These are phyloP conservation scores for Vitis rotundifolia DNA, from an alignment of 164 flowering plant species.

Conservation along the genomic window DNA sequence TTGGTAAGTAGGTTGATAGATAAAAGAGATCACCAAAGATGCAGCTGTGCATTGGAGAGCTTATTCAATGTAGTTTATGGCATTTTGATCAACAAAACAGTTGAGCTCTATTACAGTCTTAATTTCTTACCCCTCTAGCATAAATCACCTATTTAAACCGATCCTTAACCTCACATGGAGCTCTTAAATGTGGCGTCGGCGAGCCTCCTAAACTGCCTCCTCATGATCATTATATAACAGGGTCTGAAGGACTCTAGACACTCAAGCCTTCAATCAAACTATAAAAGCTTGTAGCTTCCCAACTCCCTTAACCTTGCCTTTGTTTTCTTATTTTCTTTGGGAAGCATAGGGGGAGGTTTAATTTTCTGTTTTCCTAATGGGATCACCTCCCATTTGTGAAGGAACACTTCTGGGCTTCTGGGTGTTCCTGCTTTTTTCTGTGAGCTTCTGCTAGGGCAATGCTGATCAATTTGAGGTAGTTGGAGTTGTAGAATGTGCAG, in stretches of 20 bases:
- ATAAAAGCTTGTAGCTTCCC: not conserved
- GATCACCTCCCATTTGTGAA: too few relatives aligned
- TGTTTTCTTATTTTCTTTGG: not conserved
- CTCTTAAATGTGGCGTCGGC: constrained; percentile 30
- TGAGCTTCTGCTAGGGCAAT: too few relatives aligned
- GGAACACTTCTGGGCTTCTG: too few relatives aligned
- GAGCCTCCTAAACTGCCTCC: not conserved
- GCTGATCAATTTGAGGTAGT: too few relatives aligned
- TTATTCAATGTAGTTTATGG: constrained; percentile 44
- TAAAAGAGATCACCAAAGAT: not conserved
- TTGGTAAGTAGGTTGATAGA: constrained; percentile 11
- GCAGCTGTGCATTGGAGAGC: constrained; percentile 34
- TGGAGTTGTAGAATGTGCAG: too few relatives aligned
- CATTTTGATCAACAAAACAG: constrained; percentile 6
- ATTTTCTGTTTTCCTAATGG: constrained; percentile 5
- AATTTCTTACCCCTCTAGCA: constrained; percentile 5
- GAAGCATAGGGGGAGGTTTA: constrained; percentile 8
- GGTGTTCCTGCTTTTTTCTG: too few relatives aligned
- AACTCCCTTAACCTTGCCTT: not conserved
- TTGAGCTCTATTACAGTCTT: constrained; percentile 15
- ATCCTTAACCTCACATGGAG: constrained; percentile 44
- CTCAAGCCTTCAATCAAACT: not conserved
- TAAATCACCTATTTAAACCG: constrained; percentile 11
- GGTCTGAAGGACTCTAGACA: not conserved
- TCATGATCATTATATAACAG: constrained; percentile 20